These are phyloP conservation scores for Pythium rishiriense DNA, from an alignment of 352 stramenopile species.

Conservation along the genomic window DNA sequence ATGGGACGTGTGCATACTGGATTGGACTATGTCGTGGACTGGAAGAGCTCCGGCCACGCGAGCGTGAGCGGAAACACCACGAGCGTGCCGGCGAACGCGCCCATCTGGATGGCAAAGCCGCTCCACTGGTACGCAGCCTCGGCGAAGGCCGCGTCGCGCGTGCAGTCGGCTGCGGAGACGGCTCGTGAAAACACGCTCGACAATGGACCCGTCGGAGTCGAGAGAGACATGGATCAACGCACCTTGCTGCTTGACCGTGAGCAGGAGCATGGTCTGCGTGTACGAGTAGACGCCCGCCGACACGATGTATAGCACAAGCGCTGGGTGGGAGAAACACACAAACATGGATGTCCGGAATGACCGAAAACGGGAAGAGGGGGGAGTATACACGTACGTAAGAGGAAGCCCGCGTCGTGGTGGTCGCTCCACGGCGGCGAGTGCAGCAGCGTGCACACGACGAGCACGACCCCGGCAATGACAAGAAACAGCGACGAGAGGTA, in stretches of 20 bases:
- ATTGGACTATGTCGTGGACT: not conserved
- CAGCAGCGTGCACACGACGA: slow-evolving; percentile 49
- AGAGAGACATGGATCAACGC: too few relatives aligned
- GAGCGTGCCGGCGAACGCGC: slow-evolving; percentile 56
- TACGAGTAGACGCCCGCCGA: slow-evolving; percentile 66
- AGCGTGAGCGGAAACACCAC: slow-evolving; percentile 59
- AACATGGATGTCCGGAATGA: not conserved
- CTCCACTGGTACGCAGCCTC: slow-evolving; percentile 66
- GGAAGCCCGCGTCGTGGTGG: slow-evolving; percentile 42
- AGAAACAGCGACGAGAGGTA: slow-evolving; percentile 37
- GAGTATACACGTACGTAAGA: slow-evolving; percentile 45
- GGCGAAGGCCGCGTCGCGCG: slow-evolving; percentile 30
- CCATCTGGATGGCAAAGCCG: slow-evolving; percentile 62
- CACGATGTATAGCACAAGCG: slow-evolving; percentile 45
- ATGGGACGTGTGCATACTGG: slow-evolving; percentile 10
- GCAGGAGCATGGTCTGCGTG: slow-evolving; percentile 72
- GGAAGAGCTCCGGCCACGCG: slow-evolving; percentile 19
- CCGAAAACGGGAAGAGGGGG: not conserved
- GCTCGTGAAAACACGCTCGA: not conserved
- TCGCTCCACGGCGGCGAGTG: slow-evolving; percentile 30
- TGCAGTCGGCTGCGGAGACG: slow-evolving; percentile 13
- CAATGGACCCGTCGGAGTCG: too few relatives aligned
- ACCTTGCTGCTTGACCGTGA: slow-evolving; percentile 57
- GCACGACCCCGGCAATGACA: slow-evolving; percentile 41
- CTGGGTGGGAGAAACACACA: slow-evolving; percentile 15